phyloP scores from a whole-genome alignment of 495 filamentous ascomycete species.

The Neurospora terricola region DNA sequence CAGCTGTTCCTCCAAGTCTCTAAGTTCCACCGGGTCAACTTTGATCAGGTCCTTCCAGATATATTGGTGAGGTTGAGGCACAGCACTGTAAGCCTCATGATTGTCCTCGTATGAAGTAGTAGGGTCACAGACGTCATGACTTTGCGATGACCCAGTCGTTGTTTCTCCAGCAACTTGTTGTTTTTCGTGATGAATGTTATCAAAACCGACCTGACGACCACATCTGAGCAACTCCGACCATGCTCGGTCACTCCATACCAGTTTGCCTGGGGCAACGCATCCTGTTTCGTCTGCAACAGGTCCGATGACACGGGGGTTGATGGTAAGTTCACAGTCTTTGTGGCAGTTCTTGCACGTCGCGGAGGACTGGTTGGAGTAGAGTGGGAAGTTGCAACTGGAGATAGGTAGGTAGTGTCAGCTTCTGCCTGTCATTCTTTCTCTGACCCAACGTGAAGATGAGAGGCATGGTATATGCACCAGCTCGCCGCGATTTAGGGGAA shows the following conservation, averaged over 20 bases:
- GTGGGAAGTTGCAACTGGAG: constrained; percentile 40
- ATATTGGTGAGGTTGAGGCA: constrained; percentile 4
- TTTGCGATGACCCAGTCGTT: not conserved
- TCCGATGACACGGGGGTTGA: constrained; percentile 48
- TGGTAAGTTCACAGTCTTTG: constrained; percentile 27
- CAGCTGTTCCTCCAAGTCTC: constrained; percentile 38
- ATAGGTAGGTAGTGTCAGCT: constrained; percentile 5
- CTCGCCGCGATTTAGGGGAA: not conserved
- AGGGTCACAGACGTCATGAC: not conserved
- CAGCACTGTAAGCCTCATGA: not conserved
- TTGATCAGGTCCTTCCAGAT: constrained; percentile 27
- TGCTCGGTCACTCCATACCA: constrained; percentile 41
- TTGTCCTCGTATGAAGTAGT: not conserved
- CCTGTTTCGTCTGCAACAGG: constrained; percentile 48
- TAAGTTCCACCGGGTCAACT: constrained; percentile 26
- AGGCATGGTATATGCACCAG: not conserved
- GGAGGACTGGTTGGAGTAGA: constrained; percentile 40
- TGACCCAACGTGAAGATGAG: not conserved
- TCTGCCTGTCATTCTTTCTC: not conserved
- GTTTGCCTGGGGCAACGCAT: constrained; percentile 33
- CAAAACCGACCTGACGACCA: not conserved
- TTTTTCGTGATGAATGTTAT: not conserved
- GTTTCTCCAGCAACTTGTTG: not conserved
- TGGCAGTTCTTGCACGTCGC: constrained; percentile 46
- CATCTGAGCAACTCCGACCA: constrained; percentile 46